Base-by-base conservation (phyloP, 805 yeast species). In the Ogataea minuta region DNA sequence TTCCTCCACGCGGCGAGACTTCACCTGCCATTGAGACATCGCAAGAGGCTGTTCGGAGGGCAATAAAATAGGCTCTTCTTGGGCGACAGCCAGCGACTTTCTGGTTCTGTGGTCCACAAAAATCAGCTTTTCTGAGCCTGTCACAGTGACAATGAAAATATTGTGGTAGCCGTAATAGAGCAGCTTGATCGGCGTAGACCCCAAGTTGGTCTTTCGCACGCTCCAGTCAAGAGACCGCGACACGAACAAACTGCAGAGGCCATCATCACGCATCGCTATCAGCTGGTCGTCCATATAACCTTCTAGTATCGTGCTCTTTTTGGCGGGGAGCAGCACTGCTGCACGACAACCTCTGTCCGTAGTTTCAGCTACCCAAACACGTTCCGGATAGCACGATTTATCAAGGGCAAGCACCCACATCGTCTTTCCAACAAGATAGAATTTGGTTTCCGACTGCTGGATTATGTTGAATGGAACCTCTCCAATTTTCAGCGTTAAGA, bases 1-100 rank as follows among this genome's bases (percentile, higher is more conserved):
- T 6, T 30, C 45, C 20, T 36, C 48, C 23, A 23, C 33, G 20
- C 46, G 39, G 43, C 43, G 45, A 10, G 52, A 51, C 10, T 37
- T 46, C 3, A 66, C 50, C 11, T 52, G 48, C 72, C 71, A 68
- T 33, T 59, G 60, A n/a, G 59, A 46, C 3, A 68, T 19, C 6
- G 59, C 49, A 7, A 56, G 26, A 1, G 68, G 66, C 4, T 36
- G 52, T 30, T 62, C 67, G 5, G 50, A 46, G 0, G 42, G 39
- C 6, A 31, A 37, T n/a, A 58, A 31, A 3, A 53, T 24, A 3
- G 39, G 27, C 11, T 33, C 23, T 9, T 27, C 31, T 11, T 30
- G 20, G 1, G 36, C 32, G 12, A 35, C 16, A 8, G 26, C 31
- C 26, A 47, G 12, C 21, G 39, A 30, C 20, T 36, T 41, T 15